Evolutionary conservation across 306 rosid genomes (phyloP), one percentile per base, ranked within the genome.

Genomic region (apple (Malus domestica)): DNA sequence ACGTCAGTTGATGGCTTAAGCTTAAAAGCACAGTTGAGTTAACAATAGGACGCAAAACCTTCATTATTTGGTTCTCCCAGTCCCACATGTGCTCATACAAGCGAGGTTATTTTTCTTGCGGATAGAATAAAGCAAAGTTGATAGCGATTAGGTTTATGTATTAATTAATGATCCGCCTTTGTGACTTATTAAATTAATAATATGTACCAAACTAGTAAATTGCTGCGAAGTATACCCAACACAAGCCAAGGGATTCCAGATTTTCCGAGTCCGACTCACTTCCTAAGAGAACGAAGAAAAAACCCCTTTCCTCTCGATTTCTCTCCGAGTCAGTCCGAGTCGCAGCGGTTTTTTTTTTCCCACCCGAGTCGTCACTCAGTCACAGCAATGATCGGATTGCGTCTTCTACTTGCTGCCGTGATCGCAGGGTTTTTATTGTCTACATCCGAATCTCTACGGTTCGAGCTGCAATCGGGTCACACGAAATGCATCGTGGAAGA

Each of bases 401-500:
- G 57, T 68, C 46, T 67, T 42, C 52, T 85, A 16, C 70, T 78
- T 49, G 38, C 75, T 19, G 68, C 75, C 14, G 42, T 89, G 5
- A 25, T 84, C 61, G 11, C 83, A 20, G 87, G 88, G 30, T 51
- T 95, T 2, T 73, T 92, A 32, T 74, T 74, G 35, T 85, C 78
- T 59, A 52, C 85, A 19, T 84, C 87, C 10, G 89, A 92, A 78
- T 87, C 97, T 67, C 89, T 95, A 49, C 88, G 90, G 73, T 95
- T 95, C 89, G 99, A 95, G 45, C 83, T 95, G 75, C 87, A 83
- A 84, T 95, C 97, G n/a, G 90, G 93, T 4, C 81, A 82, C 64
- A 88, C 97, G 79, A 95, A 95, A 81, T 95, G 99, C 88, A 86
- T 95, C 86, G 76, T 95, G 59, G 99, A 95, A 76, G 99, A 95